A percentile compares a stretch with the other conserved stretches of the same genome.
phyloP scores from a whole-genome alignment of 192 early-diverging fungal genomes.

The Tieghemiomyces parasiticus region DNA sequence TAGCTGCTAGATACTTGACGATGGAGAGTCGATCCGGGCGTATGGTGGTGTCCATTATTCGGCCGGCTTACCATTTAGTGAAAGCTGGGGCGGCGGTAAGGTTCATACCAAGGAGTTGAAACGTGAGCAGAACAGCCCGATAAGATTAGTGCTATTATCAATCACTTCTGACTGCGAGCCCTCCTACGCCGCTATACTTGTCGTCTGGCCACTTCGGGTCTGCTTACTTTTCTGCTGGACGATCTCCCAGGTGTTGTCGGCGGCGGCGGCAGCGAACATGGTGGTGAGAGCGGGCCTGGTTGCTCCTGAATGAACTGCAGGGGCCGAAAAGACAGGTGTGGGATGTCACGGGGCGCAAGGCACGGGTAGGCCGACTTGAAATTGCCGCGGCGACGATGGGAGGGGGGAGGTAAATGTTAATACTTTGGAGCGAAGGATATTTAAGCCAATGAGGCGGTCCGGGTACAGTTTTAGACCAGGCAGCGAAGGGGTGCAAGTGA shows the following conservation, averaged over 20 bases:
- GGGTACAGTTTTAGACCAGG: too few species aligned
- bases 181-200: neutral
- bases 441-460: too few species aligned
- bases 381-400: too few species aligned
- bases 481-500: too few species aligned
- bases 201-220: neutral
- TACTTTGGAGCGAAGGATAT: too few species aligned
- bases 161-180: neutral
- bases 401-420: too few species aligned
- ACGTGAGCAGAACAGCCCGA: neutral
- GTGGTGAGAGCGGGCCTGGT: too few species aligned
- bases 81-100: constrained; percentile 32
- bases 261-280: too few species aligned
- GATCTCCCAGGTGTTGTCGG: constrained; percentile 71
- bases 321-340: too few species aligned
- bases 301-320: too few species aligned
- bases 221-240: constrained; percentile 86
- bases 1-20: neutral
- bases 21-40: neutral
- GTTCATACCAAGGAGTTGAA: neutral
- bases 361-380: too few species aligned
- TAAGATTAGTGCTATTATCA: neutral
- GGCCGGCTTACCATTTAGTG: constrained; percentile 53
- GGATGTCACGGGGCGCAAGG: too few species aligned
- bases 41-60: neutral